These are phyloP conservation scores for Lentinula sp. DNA, from an alignment of 768 basidiomycete genomes.

Conservation along the genomic window DNA sequence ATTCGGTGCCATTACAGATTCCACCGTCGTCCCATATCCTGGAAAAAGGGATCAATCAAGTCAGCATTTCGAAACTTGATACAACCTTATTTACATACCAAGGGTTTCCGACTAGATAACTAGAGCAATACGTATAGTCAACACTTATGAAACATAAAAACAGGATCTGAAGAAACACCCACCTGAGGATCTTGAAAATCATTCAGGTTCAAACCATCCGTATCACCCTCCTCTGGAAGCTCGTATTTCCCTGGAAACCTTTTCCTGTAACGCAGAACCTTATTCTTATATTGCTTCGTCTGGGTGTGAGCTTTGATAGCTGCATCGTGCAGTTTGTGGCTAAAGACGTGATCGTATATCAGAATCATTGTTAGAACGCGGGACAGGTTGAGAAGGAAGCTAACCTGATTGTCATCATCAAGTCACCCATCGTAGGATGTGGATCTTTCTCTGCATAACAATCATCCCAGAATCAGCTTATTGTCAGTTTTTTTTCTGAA, in stretches of 20 bases:
- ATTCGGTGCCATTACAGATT: neutral
- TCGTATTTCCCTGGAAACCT: neutral
- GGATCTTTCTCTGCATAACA: neutral
- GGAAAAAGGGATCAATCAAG: neutral
- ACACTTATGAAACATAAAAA: neutral
- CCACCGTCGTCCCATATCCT: neutral
- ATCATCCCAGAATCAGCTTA: neutral
- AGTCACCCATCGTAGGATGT: slow-evolving; percentile 1
- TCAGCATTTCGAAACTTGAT: neutral
- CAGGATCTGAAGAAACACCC: too few relatives aligned
- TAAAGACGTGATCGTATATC: neutral
- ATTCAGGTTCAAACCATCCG: slow-evolving; percentile 4
- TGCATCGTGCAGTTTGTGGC: neutral
- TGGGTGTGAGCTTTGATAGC: neutral
- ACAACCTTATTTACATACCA: neutral
- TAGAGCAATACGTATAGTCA: neutral
- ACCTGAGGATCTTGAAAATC: slow-evolving; percentile 6
- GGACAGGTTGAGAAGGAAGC: neutral
- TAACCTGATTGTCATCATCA: slow-evolving; percentile 3
- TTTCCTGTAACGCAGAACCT: neutral
- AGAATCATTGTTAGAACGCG: neutral
- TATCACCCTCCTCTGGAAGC: neutral
- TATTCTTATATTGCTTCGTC: neutral
- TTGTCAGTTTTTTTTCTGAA: too few relatives aligned
- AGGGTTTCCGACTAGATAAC: neutral